Percentiles rank a stretch among this genome's conserved stretches.
These are phyloP conservation scores for Aspergillus jensenii DNA, from an alignment of 2,329 filamentous ascomycete species.

Conservation along the genomic window DNA sequence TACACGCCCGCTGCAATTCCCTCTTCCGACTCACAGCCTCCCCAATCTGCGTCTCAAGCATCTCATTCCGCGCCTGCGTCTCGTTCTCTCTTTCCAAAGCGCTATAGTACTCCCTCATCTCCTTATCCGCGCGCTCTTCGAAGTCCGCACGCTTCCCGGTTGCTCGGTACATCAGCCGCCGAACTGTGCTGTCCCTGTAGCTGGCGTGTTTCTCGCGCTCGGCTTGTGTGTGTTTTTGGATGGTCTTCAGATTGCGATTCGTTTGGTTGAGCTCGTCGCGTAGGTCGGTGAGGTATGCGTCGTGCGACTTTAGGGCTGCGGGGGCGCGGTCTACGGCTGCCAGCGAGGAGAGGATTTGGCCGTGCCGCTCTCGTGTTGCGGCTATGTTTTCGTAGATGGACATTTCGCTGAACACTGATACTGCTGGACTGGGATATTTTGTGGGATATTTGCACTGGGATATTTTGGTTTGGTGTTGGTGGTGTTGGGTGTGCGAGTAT, in stretches of 20 bases:
- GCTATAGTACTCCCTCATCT: slow-evolving; percentile 2
- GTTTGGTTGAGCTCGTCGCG: background rate
- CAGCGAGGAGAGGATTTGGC: background rate
- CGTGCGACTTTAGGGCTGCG: background rate
- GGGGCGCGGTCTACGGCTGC: background rate
- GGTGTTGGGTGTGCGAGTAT: background rate
- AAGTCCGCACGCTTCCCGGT: background rate
- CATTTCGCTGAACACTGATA: background rate
- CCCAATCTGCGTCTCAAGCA: background rate
- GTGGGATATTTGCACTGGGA: background rate
- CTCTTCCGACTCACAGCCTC: background rate
- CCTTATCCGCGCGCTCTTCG: slow-evolving; percentile 1
- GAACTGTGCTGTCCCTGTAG: slow-evolving; percentile 3
- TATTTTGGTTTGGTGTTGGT: background rate
- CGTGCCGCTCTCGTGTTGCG: background rate
- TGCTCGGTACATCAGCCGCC: slow-evolving; percentile 3
- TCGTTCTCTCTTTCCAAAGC: background rate
- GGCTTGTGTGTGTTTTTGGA: background rate
- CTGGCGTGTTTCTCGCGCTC: slow-evolving; percentile 1
- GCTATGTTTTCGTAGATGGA: background rate
- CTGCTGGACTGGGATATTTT: background rate
- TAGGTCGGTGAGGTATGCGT: background rate
- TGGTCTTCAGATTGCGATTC: background rate
- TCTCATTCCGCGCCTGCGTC: background rate
- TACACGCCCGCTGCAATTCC: background rate